Percentiles rank a stretch among this genome's conserved stretches.
Evolutionary conservation across 192 early-diverging fungal species (phyloP).

Genomic region (Lobosporangium transversale): DNA sequence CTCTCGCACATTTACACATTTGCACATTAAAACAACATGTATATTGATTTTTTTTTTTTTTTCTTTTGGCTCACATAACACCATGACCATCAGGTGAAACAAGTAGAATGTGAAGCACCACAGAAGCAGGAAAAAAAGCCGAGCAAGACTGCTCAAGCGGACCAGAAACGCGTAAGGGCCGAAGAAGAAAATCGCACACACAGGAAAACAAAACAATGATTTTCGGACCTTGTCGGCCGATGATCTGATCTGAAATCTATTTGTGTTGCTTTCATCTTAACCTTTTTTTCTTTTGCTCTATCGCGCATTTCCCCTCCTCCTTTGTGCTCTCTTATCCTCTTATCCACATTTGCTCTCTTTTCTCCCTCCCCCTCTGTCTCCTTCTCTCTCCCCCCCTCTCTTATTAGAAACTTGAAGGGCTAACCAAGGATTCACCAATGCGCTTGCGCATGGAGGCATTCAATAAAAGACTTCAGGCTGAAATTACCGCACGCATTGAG

Average conservation of each 20-base stretch:
- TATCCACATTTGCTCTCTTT: not conserved
- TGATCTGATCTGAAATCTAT: too few species aligned
- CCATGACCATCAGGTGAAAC: conserved; percentile 5
- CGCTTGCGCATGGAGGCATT: conserved; percentile 84
- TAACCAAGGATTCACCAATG: conserved; percentile 70
- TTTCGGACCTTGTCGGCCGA: too few species aligned
- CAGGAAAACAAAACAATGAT: too few species aligned
- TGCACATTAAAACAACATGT: not conserved
- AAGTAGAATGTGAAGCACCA: conserved; percentile 39
- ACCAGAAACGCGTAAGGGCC: conserved; percentile 47
- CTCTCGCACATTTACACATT: not conserved
- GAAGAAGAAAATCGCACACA: too few species aligned
- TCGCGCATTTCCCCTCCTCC: not conserved
- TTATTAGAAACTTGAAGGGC: conserved; percentile 50
- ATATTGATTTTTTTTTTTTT: not conserved
- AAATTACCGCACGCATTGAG: conserved; percentile 78
- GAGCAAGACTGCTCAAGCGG: conserved; percentile 33
- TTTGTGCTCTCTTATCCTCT: not conserved
- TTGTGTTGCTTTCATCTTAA: not conserved
- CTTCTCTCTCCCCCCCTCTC: not conserved
- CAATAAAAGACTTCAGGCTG: conserved; percentile 79
- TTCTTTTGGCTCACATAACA: not conserved
- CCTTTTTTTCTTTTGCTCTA: not conserved
- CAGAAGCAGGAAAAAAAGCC: conserved; percentile 27
- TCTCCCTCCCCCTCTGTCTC: not conserved